Conservation (phyloP, 768 basidiomycete species). For the Tulasnella sp. region DNA sequence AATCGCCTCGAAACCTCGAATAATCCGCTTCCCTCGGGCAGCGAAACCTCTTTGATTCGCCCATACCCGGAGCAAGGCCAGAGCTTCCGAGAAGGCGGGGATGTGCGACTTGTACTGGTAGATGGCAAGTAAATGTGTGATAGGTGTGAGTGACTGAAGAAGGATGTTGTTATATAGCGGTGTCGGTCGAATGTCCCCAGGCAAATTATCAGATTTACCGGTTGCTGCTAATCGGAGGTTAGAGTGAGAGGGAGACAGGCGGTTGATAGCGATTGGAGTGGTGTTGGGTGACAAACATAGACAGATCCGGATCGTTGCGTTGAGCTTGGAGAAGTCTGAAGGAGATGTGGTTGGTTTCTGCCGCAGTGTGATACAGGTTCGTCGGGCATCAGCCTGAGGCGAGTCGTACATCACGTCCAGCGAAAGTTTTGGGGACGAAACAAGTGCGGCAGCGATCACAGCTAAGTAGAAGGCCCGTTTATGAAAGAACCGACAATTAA, state of each 20-base stretch:
- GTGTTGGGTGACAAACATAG: slow-evolving; percentile 46
- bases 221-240: slow-evolving; percentile 42
- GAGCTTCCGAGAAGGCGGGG: slow-evolving; percentile 58
- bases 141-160: slow-evolving; percentile 38
- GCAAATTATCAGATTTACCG: background rate
- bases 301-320: slow-evolving; percentile 62
- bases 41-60: slow-evolving; percentile 71
- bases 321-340: slow-evolving; percentile 53
- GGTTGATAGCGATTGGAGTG: slow-evolving; percentile 51
- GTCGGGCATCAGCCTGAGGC: slow-evolving; percentile 47
- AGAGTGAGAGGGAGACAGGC: slow-evolving; percentile 62
- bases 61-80: slow-evolving; percentile 80
- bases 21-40: background rate
- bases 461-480: slow-evolving; percentile 88
- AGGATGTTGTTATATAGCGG: slow-evolving; percentile 74
- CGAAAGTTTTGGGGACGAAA: slow-evolving; percentile 34
- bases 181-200: slow-evolving; percentile 36
- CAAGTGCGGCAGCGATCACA: slow-evolving; percentile 53
- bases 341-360: slow-evolving; percentile 44
- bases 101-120: slow-evolving; percentile 39
- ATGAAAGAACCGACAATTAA: slow-evolving; percentile 81
- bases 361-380: slow-evolving; percentile 51
- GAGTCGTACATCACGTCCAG: slow-evolving; percentile 54
- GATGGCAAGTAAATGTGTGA: slow-evolving; percentile 42
- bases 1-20: slow-evolving; percentile 23